Evolutionary conservation across 805 yeast species (phyloP).

Genomic region (Jamesozyma rosinii): DNA sequence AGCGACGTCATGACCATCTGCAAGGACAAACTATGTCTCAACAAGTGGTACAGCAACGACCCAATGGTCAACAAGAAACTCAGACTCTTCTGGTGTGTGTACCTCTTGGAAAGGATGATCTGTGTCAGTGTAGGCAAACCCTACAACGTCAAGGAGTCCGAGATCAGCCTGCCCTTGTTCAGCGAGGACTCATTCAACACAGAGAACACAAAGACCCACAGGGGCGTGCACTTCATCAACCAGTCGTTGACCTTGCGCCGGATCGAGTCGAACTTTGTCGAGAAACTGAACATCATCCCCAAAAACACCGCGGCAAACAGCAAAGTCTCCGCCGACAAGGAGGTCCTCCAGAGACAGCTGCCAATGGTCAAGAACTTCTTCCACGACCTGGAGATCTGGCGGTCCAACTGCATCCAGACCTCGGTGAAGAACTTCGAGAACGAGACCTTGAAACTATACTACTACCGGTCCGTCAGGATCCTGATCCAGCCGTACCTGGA

Average conservation of each 20-base stretch:
- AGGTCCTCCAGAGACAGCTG: constrained; percentile 33
- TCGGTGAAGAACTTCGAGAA: constrained; percentile 41
- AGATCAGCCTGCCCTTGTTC: constrained; percentile 44
- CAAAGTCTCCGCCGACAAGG: constrained; percentile 4
- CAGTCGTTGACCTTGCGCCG: constrained; percentile 49
- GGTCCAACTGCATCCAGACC: constrained; percentile 35
- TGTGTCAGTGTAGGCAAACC: constrained; percentile 55
- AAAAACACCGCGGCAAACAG: constrained; percentile 4
- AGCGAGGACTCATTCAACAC: constrained; percentile 33
- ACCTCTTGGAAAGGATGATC: constrained; percentile 51
- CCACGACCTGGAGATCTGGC: constrained; percentile 50
- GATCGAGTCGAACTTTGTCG: constrained; percentile 52
- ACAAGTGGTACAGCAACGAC: constrained; percentile 21
- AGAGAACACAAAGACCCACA: constrained; percentile 24
- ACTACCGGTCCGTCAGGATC: constrained; percentile 50
- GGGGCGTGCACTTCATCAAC: constrained; percentile 40
- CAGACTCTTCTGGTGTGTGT: constrained; percentile 57
- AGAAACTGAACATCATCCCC: constrained; percentile 37
- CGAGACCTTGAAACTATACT: constrained; percentile 50
- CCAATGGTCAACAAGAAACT: constrained; percentile 33
- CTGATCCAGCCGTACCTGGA: constrained; percentile 58
- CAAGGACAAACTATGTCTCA: constrained; percentile 22
- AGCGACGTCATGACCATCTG: constrained; percentile 44
- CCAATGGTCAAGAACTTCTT: constrained; percentile 44
- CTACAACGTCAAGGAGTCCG: constrained; percentile 42